These are phyloP conservation scores for Tetradesmus obliquus DNA, from an alignment of 139 green algal genomes.

Conservation along the genomic window DNA sequence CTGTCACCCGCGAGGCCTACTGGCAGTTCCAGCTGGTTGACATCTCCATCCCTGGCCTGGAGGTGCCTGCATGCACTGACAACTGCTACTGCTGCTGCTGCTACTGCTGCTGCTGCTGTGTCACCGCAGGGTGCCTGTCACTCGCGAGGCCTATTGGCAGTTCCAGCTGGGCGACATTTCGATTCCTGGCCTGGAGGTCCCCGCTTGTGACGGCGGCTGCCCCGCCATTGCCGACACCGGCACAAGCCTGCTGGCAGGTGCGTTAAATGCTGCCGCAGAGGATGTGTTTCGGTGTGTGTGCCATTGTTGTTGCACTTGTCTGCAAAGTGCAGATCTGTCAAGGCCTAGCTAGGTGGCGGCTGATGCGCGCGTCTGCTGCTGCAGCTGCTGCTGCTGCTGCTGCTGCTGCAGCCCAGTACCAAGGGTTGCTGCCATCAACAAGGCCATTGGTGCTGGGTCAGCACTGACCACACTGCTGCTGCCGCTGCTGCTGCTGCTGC, in stretches of 20 bases:
- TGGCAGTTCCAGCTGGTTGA: constrained; percentile 95
- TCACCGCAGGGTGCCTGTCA: constrained; percentile 79
- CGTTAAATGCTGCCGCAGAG: neutral
- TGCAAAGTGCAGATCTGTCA: no score
- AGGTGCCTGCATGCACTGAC: neutral
- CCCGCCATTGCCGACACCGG: constrained; percentile 94
- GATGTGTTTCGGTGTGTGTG: neutral
- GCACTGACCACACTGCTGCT: constrained; percentile 1
- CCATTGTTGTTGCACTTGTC: neutral
- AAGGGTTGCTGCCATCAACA: constrained; percentile 86
- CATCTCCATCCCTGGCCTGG: constrained; percentile 62
- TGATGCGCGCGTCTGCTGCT: neutral
- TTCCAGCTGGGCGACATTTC: constrained; percentile 86
- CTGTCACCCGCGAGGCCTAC: constrained; percentile 56
- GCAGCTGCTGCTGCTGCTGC: neutral
- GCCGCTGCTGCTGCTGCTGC: neutral
- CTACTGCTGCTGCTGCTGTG: neutral
- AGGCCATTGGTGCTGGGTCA: constrained; percentile 64
- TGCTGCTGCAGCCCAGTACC: neutral
- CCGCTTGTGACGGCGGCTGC: constrained; percentile 68
- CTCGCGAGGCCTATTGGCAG: constrained; percentile 95
- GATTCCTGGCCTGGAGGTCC: constrained; percentile 53
- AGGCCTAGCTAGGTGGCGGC: neutral
- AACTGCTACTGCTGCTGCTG: neutral
- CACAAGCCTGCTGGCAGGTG: constrained; percentile 64